These are phyloP conservation scores for Trametes sanguinea DNA, from an alignment of 768 basidiomycete species.

Conservation along the genomic window DNA sequence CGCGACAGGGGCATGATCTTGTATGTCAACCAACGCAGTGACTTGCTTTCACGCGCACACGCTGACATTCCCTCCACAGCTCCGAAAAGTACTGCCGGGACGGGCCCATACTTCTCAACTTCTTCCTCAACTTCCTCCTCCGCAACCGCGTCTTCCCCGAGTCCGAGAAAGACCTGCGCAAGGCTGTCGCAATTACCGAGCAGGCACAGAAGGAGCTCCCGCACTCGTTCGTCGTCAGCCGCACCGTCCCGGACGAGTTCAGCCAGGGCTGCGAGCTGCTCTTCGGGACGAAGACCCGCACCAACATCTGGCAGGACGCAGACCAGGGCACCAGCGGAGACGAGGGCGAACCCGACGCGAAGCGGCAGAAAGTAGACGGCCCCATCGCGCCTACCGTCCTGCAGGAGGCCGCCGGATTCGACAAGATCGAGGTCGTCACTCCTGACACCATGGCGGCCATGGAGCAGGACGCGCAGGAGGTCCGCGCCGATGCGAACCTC, in stretches of 20 bases:
- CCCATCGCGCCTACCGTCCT: conserved; percentile 7
- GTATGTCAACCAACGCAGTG: conserved; percentile 39
- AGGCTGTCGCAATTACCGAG: conserved; percentile 47
- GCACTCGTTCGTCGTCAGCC: conserved; percentile 47
- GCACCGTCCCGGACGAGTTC: conserved; percentile 51
- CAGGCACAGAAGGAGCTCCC: conserved; percentile 53
- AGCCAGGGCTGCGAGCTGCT: conserved; percentile 48
- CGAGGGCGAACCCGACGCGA: conserved; percentile 34
- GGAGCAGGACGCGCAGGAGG: conserved; percentile 19
- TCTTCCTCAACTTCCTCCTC: conserved; percentile 64
- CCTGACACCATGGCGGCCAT: conserved; percentile 16
- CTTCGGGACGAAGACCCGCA: conserved; percentile 43
- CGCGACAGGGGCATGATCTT: conserved; percentile 68
- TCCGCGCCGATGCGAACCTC: conserved; percentile 21
- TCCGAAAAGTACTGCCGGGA: conserved; percentile 47
- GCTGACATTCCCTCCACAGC: conserved; percentile 32
- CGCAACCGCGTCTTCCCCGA: conserved; percentile 58
- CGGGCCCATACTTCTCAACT: conserved; percentile 55
- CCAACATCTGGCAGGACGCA: conserved; percentile 10
- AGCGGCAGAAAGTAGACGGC: conserved; percentile 28
- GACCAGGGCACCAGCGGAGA: conserved; percentile 16
- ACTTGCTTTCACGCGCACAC: neutral
- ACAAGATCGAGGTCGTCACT: conserved; percentile 18
- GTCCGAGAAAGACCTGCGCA: conserved; percentile 48
- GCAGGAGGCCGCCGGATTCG: conserved; percentile 14